These are phyloP conservation scores for Plantago ovata DNA, from an alignment of 257 asterid genomes.

Conservation along the genomic window DNA sequence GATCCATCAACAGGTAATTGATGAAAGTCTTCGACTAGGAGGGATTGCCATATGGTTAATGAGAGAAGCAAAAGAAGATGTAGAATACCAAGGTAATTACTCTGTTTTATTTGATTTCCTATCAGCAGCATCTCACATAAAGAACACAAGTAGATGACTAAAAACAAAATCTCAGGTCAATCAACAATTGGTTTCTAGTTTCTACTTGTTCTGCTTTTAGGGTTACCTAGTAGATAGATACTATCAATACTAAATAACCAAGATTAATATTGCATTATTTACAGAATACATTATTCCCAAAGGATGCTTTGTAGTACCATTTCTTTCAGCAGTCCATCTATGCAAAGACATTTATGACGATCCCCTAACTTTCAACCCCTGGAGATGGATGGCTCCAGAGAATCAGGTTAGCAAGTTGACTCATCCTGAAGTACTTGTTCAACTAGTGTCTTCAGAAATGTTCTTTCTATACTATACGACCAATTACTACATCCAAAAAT, in stretches of 20 bases:
- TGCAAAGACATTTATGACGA: slow-evolving; percentile 55
- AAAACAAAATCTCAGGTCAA: neutral
- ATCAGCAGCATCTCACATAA: neutral
- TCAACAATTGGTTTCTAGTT: neutral
- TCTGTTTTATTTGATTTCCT: neutral
- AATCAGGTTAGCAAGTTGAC: slow-evolving; percentile 62
- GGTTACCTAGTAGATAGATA: too few species aligned
- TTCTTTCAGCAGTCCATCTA: slow-evolving; percentile 85
- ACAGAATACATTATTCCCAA: slow-evolving; percentile 76
- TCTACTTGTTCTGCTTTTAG: neutral
- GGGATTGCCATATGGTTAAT: slow-evolving; percentile 92
- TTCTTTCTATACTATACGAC: neutral
- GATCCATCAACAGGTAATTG: slow-evolving; percentile 56
- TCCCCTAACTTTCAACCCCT: slow-evolving; percentile 65
- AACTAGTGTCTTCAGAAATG: neutral
- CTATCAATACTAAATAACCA: neutral
- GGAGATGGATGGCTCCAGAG: slow-evolving; percentile 91
- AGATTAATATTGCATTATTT: slow-evolving; percentile 4
- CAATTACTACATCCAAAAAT: too few species aligned
- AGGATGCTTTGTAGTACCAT: slow-evolving; percentile 87
- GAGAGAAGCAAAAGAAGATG: slow-evolving; percentile 81
- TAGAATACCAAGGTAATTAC: slow-evolving; percentile 57
- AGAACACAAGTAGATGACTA: neutral
- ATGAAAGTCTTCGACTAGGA: slow-evolving; percentile 81
- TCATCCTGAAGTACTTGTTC: neutral